Percentiles rank a stretch among this genome's conserved stretches.
Evolutionary conservation across 306 rosid species (phyloP).

Genomic region (Rosa persica): DNA sequence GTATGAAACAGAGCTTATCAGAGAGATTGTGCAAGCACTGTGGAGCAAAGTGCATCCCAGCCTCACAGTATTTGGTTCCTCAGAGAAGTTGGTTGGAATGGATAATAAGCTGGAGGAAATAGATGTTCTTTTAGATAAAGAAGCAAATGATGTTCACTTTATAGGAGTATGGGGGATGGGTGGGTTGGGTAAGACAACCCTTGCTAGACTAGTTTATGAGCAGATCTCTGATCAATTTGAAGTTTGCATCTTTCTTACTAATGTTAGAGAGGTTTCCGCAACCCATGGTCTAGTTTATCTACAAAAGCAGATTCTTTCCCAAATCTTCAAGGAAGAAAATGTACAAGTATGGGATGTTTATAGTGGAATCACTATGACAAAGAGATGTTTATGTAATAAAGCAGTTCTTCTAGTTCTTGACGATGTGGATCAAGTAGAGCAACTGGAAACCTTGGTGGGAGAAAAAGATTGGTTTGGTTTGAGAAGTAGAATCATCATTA

Average conservation of each 20-base stretch:
- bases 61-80: not conserved
- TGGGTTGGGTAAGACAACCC: not conserved
- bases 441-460: not conserved
- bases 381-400: not conserved
- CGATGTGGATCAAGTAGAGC: not conserved
- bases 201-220: not conserved
- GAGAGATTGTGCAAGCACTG: not conserved
- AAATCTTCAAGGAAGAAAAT: not conserved
- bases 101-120: not conserved
- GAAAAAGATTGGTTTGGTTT: not conserved
- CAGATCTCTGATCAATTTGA: not conserved
- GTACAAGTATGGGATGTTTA: not conserved
- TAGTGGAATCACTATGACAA: not conserved
- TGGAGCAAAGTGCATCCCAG: not conserved
- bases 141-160: slow-evolving; percentile 5
- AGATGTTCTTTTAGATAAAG: not conserved
- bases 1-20: not conserved
- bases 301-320: not conserved
- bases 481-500: slow-evolving; percentile 10
- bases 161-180: slow-evolving; percentile 12
- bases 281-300: not conserved
- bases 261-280: not conserved
- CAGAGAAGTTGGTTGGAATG: not conserved
- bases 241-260: not conserved
- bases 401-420: slow-evolving; percentile 10